Evolutionary conservation across 2,329 filamentous ascomycete genomes (phyloP), one percentile per base, ranked within the genome.

Genomic region (Penicillium sumatraense): DNA sequence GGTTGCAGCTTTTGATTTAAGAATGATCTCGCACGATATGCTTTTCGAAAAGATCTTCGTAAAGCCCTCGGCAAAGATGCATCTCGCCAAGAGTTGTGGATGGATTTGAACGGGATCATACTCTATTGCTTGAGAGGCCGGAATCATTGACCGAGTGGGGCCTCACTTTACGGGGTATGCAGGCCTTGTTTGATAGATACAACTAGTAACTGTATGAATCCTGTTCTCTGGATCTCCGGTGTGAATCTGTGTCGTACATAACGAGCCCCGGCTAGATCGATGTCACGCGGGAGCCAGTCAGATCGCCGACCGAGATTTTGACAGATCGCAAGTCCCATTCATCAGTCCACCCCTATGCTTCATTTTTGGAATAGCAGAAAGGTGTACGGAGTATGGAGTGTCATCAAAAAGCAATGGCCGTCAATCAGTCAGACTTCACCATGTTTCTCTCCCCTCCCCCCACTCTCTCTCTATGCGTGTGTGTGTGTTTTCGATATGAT

Each of bases 261-360:
- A 38, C 27, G 23, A 21, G 18, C 41, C 47, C 35, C 26, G 46
- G 49, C 56, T 49, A 54, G 27, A 33, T 51, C 20, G 49, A 46
- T 46, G 42, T 31, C 18, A 46, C n/a, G 42, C 26, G 42, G 27
- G 5, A 23, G n/a, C 42, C 42, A 46, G 16, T 46, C 2, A 46
- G 13, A 46, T 29, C 26, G 31, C 10, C 6, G 16, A 20, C 16
- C 42, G 42, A 31, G 26, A n/a, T 14, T 20, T 46, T 46, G 42
- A 33, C 42, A 46, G 42, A 31, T 46, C 42, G 42, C n/a, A 31
- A n/a, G 26, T 11, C 42, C n/a, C n/a, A n/a, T n/a, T n/a, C 42
- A 9, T 13, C 18, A n/a, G n/a, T 21, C n/a, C 41, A 45, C 10
- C 9, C 13, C 14, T 4, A 20, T 18, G 18, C 23, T 16, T 24